Conservation (phyloP, 177 flowering plant genomes). For the Tripterygium wilfordii region DNA sequence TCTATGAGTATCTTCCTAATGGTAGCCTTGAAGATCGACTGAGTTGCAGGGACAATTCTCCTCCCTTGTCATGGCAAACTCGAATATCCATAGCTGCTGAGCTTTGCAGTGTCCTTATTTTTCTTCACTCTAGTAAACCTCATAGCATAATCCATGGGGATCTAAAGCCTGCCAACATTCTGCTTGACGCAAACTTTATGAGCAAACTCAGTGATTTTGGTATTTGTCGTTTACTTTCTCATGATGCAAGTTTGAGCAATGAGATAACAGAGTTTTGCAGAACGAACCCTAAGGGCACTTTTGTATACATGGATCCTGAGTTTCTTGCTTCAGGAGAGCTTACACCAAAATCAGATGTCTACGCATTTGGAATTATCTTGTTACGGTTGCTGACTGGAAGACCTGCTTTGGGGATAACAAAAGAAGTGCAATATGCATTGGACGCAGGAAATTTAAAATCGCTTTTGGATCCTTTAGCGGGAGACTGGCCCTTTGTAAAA, state of each 20-base stretch:
- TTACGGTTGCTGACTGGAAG: conserved; percentile 65
- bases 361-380: conserved; percentile 75
- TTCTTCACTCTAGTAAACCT: conserved; percentile 65
- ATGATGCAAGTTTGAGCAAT: conserved; percentile 12
- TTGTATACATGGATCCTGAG: conserved; percentile 71
- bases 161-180: conserved; percentile 70
- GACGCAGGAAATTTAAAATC: conserved; percentile 39
- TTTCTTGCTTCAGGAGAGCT: conserved; percentile 55
- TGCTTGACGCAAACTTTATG: conserved; percentile 58
- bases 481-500: conserved; percentile 88
- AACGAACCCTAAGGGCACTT: conserved; percentile 68
- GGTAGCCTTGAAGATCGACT: conserved; percentile 92
- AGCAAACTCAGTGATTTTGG: conserved; percentile 81
- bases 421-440: conserved; percentile 59
- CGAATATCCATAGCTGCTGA: conserved; percentile 70
- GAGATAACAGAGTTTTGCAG: conserved; percentile 20
- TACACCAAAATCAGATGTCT: conserved; percentile 64
- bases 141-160: conserved; percentile 67
- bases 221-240: conserved; percentile 42
- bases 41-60: conserved; percentile 50
- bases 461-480: conserved; percentile 71
- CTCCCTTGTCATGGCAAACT: conserved; percentile 84
- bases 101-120: conserved; percentile 71
- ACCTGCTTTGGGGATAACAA: conserved; percentile 49
- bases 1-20: conserved; percentile 75